Conservation (phyloP, 495 filamentous ascomycete species). For the Friedmanniomyces endolithicus region DNA sequence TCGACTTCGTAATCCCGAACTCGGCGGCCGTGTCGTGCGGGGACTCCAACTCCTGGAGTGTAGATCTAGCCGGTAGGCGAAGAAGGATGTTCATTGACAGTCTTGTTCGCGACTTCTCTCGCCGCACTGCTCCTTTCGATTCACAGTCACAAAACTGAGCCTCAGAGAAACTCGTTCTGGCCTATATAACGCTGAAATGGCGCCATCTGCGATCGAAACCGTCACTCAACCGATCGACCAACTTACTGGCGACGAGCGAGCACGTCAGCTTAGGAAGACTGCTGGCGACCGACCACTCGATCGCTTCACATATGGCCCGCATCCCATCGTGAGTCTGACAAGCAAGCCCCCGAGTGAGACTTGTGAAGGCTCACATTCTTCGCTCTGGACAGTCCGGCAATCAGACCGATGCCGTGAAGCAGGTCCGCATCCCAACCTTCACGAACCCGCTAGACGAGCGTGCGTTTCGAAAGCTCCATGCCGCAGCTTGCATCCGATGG, state of each 20-base stretch:
- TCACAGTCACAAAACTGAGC: too few relatives aligned
- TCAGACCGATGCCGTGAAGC: slow-evolving; percentile 13
- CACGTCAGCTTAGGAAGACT: slow-evolving; percentile 8
- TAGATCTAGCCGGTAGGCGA: too few relatives aligned
- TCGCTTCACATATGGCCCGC: slow-evolving; percentile 12
- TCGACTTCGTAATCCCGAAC: background rate
- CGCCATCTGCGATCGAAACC: slow-evolving; percentile 14
- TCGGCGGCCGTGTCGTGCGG: background rate
- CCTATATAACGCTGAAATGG: slow-evolving; percentile 1
- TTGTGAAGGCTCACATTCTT: too few relatives aligned
- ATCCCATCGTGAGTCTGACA: too few relatives aligned
- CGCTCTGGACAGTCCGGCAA: too few relatives aligned
- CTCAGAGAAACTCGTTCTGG: too few relatives aligned
- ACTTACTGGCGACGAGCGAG: slow-evolving; percentile 16
- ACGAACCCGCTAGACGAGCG: slow-evolving; percentile 12
- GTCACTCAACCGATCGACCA: slow-evolving; percentile 11
- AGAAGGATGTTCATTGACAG: background rate
- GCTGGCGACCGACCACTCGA: slow-evolving; percentile 10
- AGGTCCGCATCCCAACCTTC: slow-evolving; percentile 15
- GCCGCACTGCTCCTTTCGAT: background rate
- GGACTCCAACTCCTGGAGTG: background rate
- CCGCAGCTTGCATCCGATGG: slow-evolving; percentile 15
- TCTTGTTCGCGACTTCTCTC: background rate
- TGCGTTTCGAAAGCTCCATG: slow-evolving; percentile 13
- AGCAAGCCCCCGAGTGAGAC: too few relatives aligned